Percentiles rank a stretch among this genome's conserved stretches.
These are phyloP conservation scores for Russula virescens DNA, from an alignment of 768 basidiomycete genomes.

Conservation along the genomic window DNA sequence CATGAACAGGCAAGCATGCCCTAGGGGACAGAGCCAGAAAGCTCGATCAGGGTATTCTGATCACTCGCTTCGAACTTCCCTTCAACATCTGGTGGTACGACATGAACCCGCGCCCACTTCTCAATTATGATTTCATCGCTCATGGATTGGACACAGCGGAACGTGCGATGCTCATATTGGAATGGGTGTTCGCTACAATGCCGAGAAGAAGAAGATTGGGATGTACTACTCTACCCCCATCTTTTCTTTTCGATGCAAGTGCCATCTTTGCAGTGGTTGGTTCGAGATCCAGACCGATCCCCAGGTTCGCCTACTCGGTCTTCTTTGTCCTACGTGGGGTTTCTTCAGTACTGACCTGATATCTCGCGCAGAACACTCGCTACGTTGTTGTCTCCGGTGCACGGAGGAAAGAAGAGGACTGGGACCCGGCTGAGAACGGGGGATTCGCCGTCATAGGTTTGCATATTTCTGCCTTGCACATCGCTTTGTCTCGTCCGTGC, in stretches of 20 bases:
- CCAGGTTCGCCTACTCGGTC: constrained; percentile 49
- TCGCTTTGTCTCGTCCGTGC: not conserved
- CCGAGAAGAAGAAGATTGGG: constrained; percentile 96
- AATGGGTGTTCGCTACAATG: constrained; percentile 99
- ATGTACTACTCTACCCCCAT: constrained; percentile 94
- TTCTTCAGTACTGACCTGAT: not conserved
- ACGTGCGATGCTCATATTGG: constrained; percentile 96
- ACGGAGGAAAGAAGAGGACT: constrained; percentile 91
- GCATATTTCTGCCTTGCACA: constrained; percentile 16
- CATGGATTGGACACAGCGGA: constrained; percentile 45
- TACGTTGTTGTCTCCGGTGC: constrained; percentile 93
- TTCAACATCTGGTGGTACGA: constrained; percentile 93
- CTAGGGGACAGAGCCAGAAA: constrained; percentile 91
- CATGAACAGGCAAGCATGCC: constrained; percentile 77
- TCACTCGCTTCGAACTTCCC: constrained; percentile 91
- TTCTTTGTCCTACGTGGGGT: not conserved
- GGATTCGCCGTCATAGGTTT: constrained; percentile 84
- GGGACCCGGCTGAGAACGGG: constrained; percentile 95
- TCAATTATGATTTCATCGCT: not conserved
- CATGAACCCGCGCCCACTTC: constrained; percentile 26
- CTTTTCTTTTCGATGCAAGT: constrained; percentile 95
- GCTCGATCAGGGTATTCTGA: constrained; percentile 92
- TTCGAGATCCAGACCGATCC: constrained; percentile 98
- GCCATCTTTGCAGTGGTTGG: constrained; percentile 93
- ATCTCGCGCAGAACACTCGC: constrained; percentile 70